Evolutionary conservation across 2,329 filamentous ascomycete genomes (phyloP).

Genomic region (Verticillium longisporum): DNA sequence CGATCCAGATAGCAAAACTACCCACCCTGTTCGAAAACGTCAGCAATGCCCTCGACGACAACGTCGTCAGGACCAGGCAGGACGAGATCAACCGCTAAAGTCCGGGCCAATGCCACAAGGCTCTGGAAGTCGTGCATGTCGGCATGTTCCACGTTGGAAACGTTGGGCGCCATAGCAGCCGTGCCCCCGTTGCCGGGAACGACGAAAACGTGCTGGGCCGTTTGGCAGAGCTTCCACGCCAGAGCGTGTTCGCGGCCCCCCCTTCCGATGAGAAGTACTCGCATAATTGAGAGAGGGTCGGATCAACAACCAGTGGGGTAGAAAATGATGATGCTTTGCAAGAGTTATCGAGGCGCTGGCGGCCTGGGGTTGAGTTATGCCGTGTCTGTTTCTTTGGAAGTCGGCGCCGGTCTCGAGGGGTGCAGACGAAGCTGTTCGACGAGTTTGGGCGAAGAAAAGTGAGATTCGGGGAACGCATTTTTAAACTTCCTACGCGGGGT

Average conservation of each 20-base stretch:
- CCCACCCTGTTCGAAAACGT: constrained; percentile 57
- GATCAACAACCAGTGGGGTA: too few species aligned
- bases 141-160: constrained; percentile 63
- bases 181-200: constrained; percentile 86
- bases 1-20: not conserved
- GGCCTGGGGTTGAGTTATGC: too few species aligned
- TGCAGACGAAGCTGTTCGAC: too few species aligned
- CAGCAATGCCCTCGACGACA: constrained; percentile 85
- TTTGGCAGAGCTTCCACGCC: constrained; percentile 80
- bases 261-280: constrained; percentile 80
- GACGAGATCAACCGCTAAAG: constrained; percentile 71
- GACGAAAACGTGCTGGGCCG: constrained; percentile 67
- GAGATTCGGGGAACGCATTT: too few species aligned
- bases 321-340: too few species aligned
- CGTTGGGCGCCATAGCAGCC: constrained; percentile 55
- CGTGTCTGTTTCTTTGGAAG: too few species aligned
- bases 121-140: constrained; percentile 70
- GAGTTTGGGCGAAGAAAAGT: too few species aligned
- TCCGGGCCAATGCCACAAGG: constrained; percentile 68
- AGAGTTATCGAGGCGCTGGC: too few species aligned
- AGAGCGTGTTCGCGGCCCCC: constrained; percentile 91
- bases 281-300: not conserved
- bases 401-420: too few species aligned
- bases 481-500: too few species aligned
- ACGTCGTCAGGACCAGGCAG: constrained; percentile 89